Conservation (phyloP, 441 rosid species). For the Arabidopsis lyrata region DNA sequence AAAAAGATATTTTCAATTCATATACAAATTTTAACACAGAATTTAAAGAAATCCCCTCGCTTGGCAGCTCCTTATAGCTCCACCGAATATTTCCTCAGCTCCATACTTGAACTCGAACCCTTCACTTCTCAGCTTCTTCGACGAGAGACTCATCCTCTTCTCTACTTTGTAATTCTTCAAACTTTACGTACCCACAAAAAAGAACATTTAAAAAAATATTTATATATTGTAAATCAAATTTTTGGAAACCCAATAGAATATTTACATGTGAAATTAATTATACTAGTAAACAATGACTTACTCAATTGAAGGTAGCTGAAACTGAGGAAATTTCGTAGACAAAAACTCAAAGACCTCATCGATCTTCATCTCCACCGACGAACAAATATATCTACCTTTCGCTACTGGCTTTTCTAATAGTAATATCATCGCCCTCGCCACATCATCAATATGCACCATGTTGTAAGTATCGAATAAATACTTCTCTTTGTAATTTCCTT, state of each 20-base stretch:
- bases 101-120: conserved; percentile 49
- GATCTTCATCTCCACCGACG: conserved; percentile 45
- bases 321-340: conserved; percentile 51
- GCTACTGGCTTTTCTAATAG: conserved; percentile 47
- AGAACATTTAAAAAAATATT: too few relatives aligned
- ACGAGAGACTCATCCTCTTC: conserved; percentile 41
- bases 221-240: neutral
- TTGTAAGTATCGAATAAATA: conserved; percentile 43
- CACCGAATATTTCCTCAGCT: conserved; percentile 48
- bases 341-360: conserved; percentile 45
- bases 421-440: conserved; percentile 49
- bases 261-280: neutral
- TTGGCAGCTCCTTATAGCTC: conserved; percentile 49
- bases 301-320: conserved; percentile 50
- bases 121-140: conserved; percentile 47
- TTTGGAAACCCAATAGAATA: neutral
- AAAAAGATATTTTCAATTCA: conserved; percentile 39
- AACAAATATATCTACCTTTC: conserved; percentile 53
- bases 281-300: conserved; percentile 33
- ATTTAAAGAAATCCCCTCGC: conserved; percentile 43
- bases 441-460: conserved; percentile 58
- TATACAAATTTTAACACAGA: conserved; percentile 36
- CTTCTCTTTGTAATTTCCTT: conserved; percentile 44
- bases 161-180: conserved; percentile 46
- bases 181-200: conserved; percentile 28